phyloP scores from a whole-genome alignment of 106 monocot species.

The Allium cepa region DNA sequence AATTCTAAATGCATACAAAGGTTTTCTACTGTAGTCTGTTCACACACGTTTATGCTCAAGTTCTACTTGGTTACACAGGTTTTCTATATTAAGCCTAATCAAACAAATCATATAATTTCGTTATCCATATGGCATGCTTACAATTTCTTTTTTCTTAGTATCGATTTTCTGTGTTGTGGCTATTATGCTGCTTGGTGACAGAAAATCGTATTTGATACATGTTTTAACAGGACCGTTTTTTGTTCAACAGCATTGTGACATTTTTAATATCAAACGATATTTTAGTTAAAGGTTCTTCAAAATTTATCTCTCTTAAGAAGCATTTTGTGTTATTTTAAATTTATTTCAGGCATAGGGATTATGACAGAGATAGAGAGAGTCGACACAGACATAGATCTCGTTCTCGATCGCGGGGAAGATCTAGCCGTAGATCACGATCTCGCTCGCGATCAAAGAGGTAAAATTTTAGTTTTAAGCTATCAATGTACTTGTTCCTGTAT shows the following conservation, averaged over 20 bases:
- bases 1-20: no score
- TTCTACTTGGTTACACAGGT: no score
- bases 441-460: constrained; percentile 74
- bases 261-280: background rate
- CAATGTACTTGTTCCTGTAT: background rate
- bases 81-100: no score
- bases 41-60: no score
- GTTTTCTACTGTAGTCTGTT: no score
- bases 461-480: background rate
- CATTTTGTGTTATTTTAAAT: background rate
- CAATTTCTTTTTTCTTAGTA: no score
- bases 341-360: constrained; percentile 44
- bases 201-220: no score
- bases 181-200: no score
- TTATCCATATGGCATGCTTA: no score
- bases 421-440: constrained; percentile 56
- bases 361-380: constrained; percentile 49
- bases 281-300: background rate
- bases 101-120: no score
- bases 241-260: background rate
- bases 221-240: background rate
- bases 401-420: constrained; percentile 43
- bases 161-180: no score
- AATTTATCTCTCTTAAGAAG: no score
- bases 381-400: constrained; percentile 38